phyloP scores from a whole-genome alignment of 2,329 filamentous ascomycete genomes.

The Metarhizium brunneum region DNA sequence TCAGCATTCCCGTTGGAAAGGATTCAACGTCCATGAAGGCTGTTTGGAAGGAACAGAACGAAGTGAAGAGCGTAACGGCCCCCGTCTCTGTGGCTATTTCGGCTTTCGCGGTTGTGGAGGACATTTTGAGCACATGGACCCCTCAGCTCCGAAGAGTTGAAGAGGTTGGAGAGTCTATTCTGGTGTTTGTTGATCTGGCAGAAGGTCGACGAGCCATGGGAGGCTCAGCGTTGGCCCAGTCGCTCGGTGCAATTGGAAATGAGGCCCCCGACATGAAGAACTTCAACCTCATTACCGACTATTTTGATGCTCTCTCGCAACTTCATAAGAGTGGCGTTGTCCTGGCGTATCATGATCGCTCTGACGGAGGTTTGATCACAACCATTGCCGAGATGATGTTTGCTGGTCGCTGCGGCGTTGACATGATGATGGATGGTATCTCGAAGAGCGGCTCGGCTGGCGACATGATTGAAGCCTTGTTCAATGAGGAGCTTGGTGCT shows the following conservation, averaged over 20 bases:
- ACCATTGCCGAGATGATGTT: slow-evolving; percentile 97
- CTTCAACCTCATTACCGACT: slow-evolving; percentile 73
- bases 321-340: slow-evolving; percentile 55
- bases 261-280: slow-evolving; percentile 81
- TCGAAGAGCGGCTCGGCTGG: slow-evolving; percentile 52
- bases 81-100: slow-evolving; percentile 88
- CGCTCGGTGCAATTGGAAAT: slow-evolving; percentile 76
- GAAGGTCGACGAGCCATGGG: slow-evolving; percentile 73
- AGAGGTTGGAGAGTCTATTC: slow-evolving; percentile 78
- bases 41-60: slow-evolving; percentile 70
- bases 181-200: slow-evolving; percentile 88
- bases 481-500: slow-evolving; percentile 93
- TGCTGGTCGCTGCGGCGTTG: slow-evolving; percentile 80
- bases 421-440: slow-evolving; percentile 72
- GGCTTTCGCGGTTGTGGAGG: slow-evolving; percentile 75
- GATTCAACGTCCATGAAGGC: slow-evolving; percentile 99
- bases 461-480: slow-evolving; percentile 66
- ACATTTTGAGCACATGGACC: slow-evolving; percentile 86
- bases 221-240: slow-evolving; percentile 84
- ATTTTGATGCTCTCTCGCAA: slow-evolving; percentile 73
- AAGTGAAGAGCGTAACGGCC: slow-evolving; percentile 78
- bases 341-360: slow-evolving; percentile 89
- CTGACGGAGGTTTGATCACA: slow-evolving; percentile 85
- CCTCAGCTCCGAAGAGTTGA: slow-evolving; percentile 75
- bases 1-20: slow-evolving; percentile 94